Evolutionary conservation across 1,284 basidiomycete species (phyloP), one percentile per base, ranked within the genome.

Genomic region (Microbotryum saponariae): DNA sequence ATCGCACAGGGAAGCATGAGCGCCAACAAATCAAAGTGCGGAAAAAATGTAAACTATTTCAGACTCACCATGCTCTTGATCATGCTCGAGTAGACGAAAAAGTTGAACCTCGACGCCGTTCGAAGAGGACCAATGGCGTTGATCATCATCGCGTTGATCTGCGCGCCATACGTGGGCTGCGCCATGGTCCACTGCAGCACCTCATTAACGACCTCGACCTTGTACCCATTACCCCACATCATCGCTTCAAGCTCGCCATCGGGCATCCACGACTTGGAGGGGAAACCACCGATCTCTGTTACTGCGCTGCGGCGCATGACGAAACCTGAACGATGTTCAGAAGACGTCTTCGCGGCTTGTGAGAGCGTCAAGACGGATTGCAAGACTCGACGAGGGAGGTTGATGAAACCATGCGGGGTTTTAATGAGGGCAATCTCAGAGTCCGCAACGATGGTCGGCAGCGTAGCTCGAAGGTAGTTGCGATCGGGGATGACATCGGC

Each of bases 401-500:
- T 72, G 62, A 71, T 71, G 59, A 70, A 71, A 7, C 68, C 69
- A 48, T 68, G 64, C 12, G 61, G 57, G n/a, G 70, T 69, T 53
- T 68, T 68, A 55, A 73, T 66, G 25, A 73, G 65, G 4, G 60
- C 70, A 23, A 70, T 60, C 45, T 68, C 59, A 25, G 60, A 57
- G 56, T 70, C 64, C n/a, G 64, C 51, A 27, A 71, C 56, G 56
- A 72, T 68, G 48, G 66, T 63, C 6, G 72, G 70, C 5, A 73
- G 53, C 7, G 67, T 54, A 4, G 71, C 67, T 6, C 72, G 66
- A 7, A 73, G 66, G 56, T 68, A 70, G 62, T 68, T 69, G 23
- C 67, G 63, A 45, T 72, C 71, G 27, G 71, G 68, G n/a, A 73
- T 64, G 46, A 72, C 71, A 49, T 72, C 71, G 25, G 70, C 72